Conservation (phyloP, 2,329 filamentous ascomycete species). For the Xylaria sp. region DNA sequence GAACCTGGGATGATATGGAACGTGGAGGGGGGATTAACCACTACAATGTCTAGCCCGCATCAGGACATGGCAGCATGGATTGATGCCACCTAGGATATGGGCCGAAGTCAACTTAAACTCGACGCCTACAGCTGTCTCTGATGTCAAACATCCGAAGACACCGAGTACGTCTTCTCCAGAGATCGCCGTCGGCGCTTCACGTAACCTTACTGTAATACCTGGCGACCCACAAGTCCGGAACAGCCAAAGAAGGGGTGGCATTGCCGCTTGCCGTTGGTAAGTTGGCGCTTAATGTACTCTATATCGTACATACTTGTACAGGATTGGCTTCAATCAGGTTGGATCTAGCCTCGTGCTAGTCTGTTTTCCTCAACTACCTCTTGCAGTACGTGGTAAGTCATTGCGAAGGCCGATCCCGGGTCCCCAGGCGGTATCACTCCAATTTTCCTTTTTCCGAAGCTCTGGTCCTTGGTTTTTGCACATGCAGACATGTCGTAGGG, state of each 20-base stretch:
- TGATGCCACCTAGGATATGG: slow-evolving; percentile 13
- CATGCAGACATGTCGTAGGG: no score
- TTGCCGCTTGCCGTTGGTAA: neutral
- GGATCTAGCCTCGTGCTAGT: slow-evolving; percentile 21
- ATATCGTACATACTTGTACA: neutral
- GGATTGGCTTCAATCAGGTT: slow-evolving; percentile 8
- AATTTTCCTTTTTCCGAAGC: neutral
- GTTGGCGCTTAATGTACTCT: slow-evolving; percentile 3
- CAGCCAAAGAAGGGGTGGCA: slow-evolving; percentile 1
- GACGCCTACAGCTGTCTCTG: slow-evolving; percentile 9
- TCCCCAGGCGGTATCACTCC: neutral
- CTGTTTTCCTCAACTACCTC: slow-evolving; percentile 14
- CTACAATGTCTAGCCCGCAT: neutral
- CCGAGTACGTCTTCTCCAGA: neutral
- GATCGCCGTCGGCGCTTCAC: slow-evolving; percentile 1
- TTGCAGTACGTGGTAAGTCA: no score
- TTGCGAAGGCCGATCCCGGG: slow-evolving; percentile 27
- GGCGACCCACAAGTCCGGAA: slow-evolving; percentile 7
- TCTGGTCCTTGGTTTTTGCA: slow-evolving; percentile 9
- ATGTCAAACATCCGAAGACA: slow-evolving; percentile 19
- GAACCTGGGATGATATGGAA: neutral
- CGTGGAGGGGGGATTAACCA: neutral
- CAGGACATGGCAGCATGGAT: slow-evolving; percentile 11
- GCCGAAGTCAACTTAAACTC: slow-evolving; percentile 5
- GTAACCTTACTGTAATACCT: slow-evolving; percentile 11